Percentiles rank a stretch among this genome's conserved stretches.
phyloP scores from a whole-genome alignment of 1,284 basidiomycete species.

The Thecaphora frezii region DNA sequence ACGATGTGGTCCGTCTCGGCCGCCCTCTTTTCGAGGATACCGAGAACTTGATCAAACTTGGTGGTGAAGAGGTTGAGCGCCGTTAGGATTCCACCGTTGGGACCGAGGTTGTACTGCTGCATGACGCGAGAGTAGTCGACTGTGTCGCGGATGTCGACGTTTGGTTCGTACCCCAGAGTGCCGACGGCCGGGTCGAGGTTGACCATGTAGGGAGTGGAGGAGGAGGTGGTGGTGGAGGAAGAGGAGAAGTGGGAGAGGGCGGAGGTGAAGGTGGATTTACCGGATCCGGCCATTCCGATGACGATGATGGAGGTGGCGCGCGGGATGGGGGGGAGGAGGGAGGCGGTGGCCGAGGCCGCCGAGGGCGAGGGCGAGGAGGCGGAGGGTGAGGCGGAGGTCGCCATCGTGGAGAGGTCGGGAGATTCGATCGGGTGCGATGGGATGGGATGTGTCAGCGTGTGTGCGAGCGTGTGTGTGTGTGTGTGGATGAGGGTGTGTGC shows the following conservation, averaged over 20 bases:
- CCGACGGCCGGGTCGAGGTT: slow-evolving; percentile 96
- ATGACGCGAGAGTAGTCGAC: slow-evolving; percentile 97
- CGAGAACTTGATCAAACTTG: slow-evolving; percentile 96
- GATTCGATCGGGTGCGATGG: no score
- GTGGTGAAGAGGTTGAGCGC: slow-evolving; percentile 97
- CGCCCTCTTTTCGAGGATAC: slow-evolving; percentile 85
- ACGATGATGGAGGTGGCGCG: slow-evolving; percentile 56
- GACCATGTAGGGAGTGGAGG: slow-evolving; percentile 82
- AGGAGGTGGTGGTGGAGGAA: slow-evolving; percentile 2
- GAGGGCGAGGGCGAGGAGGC: no score
- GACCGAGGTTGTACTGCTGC: slow-evolving; percentile 99
- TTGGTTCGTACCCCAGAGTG: slow-evolving; percentile 86
- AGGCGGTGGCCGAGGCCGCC: neutral
- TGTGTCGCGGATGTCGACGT: slow-evolving; percentile 97
- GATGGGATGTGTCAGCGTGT: no score
- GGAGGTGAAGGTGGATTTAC: slow-evolving; percentile 93
- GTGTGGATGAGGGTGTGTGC: no score
- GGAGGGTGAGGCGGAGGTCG: no score
- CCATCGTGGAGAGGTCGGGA: no score
- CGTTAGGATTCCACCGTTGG: slow-evolving; percentile 96
- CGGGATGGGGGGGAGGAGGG: slow-evolving; percentile 40
- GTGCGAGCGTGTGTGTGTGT: no score
- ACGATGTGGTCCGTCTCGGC: slow-evolving; percentile 84
- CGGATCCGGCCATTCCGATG: slow-evolving; percentile 85
- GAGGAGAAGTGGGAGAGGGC: slow-evolving; percentile 26